Conservation (phyloP, 2,329 filamentous ascomycete genomes). For the Trichoderma simmonsii region DNA sequence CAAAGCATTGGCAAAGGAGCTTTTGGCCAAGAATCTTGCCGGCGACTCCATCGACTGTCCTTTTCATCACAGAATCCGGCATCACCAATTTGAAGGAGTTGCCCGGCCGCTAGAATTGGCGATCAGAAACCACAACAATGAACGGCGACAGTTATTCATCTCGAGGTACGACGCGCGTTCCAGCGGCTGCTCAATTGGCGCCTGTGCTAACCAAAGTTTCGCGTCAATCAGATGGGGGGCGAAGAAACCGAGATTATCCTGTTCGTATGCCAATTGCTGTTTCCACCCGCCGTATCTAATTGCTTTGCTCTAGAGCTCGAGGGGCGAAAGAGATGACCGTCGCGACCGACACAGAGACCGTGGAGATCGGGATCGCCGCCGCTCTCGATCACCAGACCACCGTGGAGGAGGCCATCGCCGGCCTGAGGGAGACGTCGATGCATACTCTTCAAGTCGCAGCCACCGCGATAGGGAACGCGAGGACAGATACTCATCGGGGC, state of each 20-base stretch:
- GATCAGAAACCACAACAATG: conserved; percentile 50
- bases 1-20: conserved; percentile 24
- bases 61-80: conserved; percentile 21
- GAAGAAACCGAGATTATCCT: conserved; percentile 55
- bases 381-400: conserved; percentile 83
- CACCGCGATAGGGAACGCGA: conserved; percentile 92
- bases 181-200: not conserved
- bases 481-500: conserved; percentile 73
- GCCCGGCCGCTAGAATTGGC: conserved; percentile 18
- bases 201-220: conserved; percentile 26
- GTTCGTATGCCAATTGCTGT: conserved; percentile 38
- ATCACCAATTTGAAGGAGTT: conserved; percentile 21
- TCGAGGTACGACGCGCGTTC: conserved; percentile 58
- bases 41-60: conserved; percentile 29
- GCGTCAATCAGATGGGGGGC: conserved; percentile 39
- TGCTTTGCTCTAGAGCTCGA: conserved; percentile 25
- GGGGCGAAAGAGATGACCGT: conserved; percentile 35
- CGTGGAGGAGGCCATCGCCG: conserved; percentile 56
- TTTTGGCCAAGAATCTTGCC: conserved; percentile 28
- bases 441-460: conserved; percentile 88
- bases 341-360: conserved; percentile 43
- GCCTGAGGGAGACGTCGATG: conserved; percentile 75
- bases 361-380: conserved; percentile 61
- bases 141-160: conserved; percentile 82
- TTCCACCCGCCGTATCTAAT: conserved; percentile 22